These are phyloP conservation scores for Aspergillus costaricaensis DNA, from an alignment of 2,329 filamentous ascomycete genomes.

Conservation along the genomic window DNA sequence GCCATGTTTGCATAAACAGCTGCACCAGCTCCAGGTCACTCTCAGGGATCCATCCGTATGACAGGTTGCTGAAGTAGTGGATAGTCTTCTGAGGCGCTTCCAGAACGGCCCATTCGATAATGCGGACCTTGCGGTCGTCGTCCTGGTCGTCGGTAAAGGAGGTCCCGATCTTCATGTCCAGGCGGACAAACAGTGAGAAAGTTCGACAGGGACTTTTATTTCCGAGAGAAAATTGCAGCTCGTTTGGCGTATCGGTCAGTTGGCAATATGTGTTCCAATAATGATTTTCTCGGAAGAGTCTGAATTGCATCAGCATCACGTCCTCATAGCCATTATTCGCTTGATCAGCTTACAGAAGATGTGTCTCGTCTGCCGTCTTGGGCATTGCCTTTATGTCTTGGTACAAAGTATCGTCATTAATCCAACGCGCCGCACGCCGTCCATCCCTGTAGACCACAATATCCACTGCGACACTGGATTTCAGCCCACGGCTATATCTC, in stretches of 20 bases:
- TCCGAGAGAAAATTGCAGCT: slow-evolving; percentile 15
- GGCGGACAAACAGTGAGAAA: slow-evolving; percentile 17
- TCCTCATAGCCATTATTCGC: too few species aligned
- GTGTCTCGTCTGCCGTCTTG: slow-evolving; percentile 14
- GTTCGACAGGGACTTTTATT: slow-evolving; percentile 19
- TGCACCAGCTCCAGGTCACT: slow-evolving; percentile 18
- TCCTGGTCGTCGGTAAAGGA: background rate
- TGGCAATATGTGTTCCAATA: slow-evolving; percentile 15
- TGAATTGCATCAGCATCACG: background rate
- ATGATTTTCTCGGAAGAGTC: slow-evolving; percentile 19
- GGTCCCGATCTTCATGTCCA: slow-evolving; percentile 7
- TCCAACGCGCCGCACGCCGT: slow-evolving; percentile 11
- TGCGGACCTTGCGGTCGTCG: slow-evolving; percentile 7
- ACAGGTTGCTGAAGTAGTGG: slow-evolving; percentile 19
- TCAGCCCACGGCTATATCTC: background rate
- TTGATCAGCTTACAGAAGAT: slow-evolving; percentile 14
- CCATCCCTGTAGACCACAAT: slow-evolving; percentile 10
- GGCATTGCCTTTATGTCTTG: slow-evolving; percentile 5
- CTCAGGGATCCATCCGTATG: slow-evolving; percentile 18
- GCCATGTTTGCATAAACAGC: slow-evolving; percentile 18
- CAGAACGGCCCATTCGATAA: slow-evolving; percentile 17
- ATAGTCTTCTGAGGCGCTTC: slow-evolving; percentile 18
- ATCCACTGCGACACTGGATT: slow-evolving; percentile 13
- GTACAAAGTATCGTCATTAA: slow-evolving; percentile 5
- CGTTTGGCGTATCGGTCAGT: slow-evolving; percentile 13